phyloP scores from a whole-genome alignment of 139 green algal species.

The Chlorella sp. region DNA sequence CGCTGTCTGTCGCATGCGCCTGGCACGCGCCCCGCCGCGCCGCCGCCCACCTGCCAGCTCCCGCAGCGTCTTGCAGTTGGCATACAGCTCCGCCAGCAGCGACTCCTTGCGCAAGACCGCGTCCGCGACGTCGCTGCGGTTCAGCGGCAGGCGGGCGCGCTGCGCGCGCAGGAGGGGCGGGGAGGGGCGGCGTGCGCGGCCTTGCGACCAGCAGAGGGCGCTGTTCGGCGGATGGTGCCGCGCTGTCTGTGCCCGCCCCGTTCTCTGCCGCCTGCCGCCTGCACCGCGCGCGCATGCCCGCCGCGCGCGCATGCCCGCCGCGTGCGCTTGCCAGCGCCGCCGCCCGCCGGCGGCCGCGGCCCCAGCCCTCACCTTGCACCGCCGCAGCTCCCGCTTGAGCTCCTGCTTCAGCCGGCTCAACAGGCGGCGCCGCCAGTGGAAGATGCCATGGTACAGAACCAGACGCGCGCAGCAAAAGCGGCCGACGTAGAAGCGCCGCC shows the following conservation, averaged over 20 bases:
- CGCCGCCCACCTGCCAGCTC: constrained; percentile 5
- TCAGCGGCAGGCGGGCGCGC: background rate
- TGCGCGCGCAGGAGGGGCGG: background rate
- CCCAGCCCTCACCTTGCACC: constrained; percentile 11
- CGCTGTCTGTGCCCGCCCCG: too few relatives aligned
- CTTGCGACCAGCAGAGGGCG: background rate
- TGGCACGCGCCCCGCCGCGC: background rate
- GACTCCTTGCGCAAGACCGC: constrained; percentile 15
- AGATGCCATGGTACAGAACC: constrained; percentile 27
- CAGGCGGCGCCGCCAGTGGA: constrained; percentile 37
- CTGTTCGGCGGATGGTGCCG: too few relatives aligned
- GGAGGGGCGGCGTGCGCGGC: background rate
- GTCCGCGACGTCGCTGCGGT: constrained; percentile 7
- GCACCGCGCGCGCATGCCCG: background rate
- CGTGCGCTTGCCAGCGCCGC: background rate
- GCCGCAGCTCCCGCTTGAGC: constrained; percentile 21
- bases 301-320: background rate
- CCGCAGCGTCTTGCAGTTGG: constrained; percentile 22
- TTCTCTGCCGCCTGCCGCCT: too few relatives aligned
- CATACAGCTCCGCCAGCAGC: constrained; percentile 10
- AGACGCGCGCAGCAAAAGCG: constrained; percentile 36
- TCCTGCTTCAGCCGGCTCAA: constrained; percentile 15
- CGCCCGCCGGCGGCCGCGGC: background rate
- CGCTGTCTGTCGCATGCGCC: background rate
- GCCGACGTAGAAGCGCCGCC: constrained; percentile 16